These are phyloP conservation scores for Euphorbia lathyris DNA, from an alignment of 345 rosid species.

Conservation along the genomic window DNA sequence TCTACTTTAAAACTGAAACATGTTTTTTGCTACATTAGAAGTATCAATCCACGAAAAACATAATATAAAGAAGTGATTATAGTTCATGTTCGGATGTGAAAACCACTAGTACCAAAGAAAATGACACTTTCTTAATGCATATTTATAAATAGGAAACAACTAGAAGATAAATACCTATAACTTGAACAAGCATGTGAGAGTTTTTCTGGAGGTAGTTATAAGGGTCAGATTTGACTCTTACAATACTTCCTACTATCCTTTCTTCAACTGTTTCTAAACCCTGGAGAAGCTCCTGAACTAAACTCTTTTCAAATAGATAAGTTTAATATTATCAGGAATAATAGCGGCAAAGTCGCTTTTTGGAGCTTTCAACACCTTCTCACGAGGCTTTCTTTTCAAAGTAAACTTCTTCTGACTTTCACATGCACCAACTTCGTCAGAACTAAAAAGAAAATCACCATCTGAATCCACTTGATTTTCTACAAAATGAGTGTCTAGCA, in stretches of 20 bases:
- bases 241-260: slow-evolving; percentile 64
- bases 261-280: slow-evolving; percentile 46
- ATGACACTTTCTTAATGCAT: too few relatives aligned
- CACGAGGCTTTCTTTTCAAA: too few relatives aligned
- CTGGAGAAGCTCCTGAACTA: slow-evolving; percentile 52
- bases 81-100: too few relatives aligned
- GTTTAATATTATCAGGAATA: slow-evolving; percentile 62
- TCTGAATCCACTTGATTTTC: slow-evolving; percentile 56
- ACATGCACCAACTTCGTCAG: slow-evolving; percentile 38
- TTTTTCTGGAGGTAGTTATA: slow-evolving; percentile 63
- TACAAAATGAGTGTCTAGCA: slow-evolving; percentile 59
- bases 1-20: not conserved
- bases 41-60: too few relatives aligned
- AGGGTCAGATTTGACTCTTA: slow-evolving; percentile 70
- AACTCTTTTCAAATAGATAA: slow-evolving; percentile 63
- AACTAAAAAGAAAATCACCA: slow-evolving; percentile 34
- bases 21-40: not conserved
- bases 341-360: slow-evolving; percentile 62
- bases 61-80: too few relatives aligned
- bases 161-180: too few relatives aligned
- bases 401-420: too few relatives aligned
- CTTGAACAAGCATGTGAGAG: too few relatives aligned
- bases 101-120: too few relatives aligned
- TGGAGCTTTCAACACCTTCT: too few relatives aligned
- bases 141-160: too few relatives aligned